Evolutionary conservation across 2,329 filamentous ascomycete species (phyloP).

Genomic region (Cladosporium austrohemisphaericum): DNA sequence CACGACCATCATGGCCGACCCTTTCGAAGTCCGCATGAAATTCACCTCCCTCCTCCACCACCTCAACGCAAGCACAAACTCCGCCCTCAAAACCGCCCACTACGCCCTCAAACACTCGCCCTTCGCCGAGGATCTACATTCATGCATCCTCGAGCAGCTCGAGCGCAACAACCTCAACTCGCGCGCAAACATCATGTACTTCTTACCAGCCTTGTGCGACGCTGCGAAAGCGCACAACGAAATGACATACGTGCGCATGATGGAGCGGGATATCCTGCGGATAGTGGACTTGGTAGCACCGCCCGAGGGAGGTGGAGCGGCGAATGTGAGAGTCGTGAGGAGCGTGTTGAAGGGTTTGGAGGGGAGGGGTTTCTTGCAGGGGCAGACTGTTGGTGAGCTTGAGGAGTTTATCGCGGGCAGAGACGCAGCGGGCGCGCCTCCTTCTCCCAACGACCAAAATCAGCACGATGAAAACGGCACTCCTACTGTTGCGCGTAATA

Average conservation of each 20-base stretch:
- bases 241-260: conserved; percentile 83
- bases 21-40: conserved; percentile 96
- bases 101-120: conserved; percentile 93
- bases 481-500: conserved; percentile 17
- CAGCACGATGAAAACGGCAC: neutral
- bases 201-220: conserved; percentile 92
- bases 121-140: conserved; percentile 95
- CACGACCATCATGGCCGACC: conserved; percentile 61
- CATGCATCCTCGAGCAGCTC: conserved; percentile 92
- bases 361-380: conserved; percentile 67
- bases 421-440: conserved; percentile 44
- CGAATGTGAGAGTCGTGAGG: conserved; percentile 81
- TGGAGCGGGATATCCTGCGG: conserved; percentile 85
- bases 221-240: conserved; percentile 73
- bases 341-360: conserved; percentile 60
- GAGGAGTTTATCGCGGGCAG: conserved; percentile 79
- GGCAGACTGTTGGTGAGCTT: conserved; percentile 72
- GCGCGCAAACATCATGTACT: conserved; percentile 98
- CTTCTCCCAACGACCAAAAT: conserved; percentile 1
- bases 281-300: conserved; percentile 92
- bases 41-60: conserved; percentile 88
- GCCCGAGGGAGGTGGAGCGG: conserved; percentile 78
- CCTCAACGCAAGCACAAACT: conserved; percentile 83
- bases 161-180: conserved; percentile 95
- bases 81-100: conserved; percentile 85